Base-by-base conservation (phyloP, 768 basidiomycete species). In the Paxillus rubicundulus region DNA sequence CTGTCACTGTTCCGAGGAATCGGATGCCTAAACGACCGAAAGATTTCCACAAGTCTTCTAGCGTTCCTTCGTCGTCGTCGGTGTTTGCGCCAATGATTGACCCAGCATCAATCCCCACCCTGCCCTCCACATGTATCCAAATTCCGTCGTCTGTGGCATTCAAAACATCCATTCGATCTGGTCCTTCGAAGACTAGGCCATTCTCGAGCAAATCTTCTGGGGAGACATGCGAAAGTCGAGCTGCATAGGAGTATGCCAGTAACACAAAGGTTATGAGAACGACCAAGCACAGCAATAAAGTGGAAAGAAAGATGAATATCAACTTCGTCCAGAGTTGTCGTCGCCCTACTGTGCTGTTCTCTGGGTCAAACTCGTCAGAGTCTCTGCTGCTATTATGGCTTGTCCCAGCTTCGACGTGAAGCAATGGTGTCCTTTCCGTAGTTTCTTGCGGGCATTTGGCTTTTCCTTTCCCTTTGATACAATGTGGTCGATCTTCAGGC, bases 101-200 rank as follows among this genome's bases (percentile, higher is more conserved):
- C 2, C 85, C 86, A 7, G 84, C 87, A 62, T 90, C 82, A n/a
- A 91, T 54, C 0, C 89, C 89, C 14, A 87, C 62, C 44, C 76
- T 72, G 4, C 77, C 84, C 16, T 78, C 70, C 5, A 89, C 71
- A 37, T 71, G 72, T 32, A 90, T 53, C 82, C 82, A 84, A 27
- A 89, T 61, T 3, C 74, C 82, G 9, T 80, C 84, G 6, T 78
- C 74, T 14, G 87, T 85, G 50, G 82, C 72, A 54, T 84, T 85
- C 47, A 86, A 68, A 2, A 90, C 76, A 52, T 85, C 74, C 39
- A 90, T 68, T 21, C 74, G 70, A 58, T 84, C 79, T 0, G 88
- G 87, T 2, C 85, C 85, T 39, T 74, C 66, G 41, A 87, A 69
- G 9, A 81, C 74, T 14, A 90, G 61, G 17, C 79, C 79, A 13